phyloP scores from a whole-genome alignment of 495 filamentous ascomycete genomes.

The Apodospora peruviana region DNA sequence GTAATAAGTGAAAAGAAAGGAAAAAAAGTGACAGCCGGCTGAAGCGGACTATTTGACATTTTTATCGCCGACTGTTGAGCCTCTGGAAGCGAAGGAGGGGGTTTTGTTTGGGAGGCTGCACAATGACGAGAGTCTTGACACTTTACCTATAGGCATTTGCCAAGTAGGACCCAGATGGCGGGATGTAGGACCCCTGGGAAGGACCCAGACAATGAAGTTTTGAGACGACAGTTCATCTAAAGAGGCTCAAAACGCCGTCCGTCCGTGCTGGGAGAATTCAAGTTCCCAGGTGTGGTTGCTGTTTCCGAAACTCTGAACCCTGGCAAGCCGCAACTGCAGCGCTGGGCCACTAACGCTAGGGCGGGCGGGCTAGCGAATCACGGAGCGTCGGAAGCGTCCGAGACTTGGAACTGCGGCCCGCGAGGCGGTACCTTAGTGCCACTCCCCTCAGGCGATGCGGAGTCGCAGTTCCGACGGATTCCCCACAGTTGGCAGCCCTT shows the following conservation, averaged over 20 bases:
- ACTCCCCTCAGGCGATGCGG: conserved; percentile 31
- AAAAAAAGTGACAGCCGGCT: too few relatives aligned
- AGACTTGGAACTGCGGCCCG: conserved; percentile 31
- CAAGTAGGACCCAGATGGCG: neutral
- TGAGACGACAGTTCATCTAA: conserved; percentile 42
- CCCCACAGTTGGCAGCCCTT: conserved; percentile 6
- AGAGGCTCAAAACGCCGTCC: conserved; percentile 12
- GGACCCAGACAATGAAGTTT: conserved; percentile 45
- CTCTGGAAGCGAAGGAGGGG: neutral
- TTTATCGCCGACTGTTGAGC: neutral
- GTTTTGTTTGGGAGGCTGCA: neutral
- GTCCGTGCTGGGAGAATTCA: neutral
- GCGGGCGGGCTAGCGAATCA: conserved; percentile 5
- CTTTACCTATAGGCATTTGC: neutral
- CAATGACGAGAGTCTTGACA: neutral
- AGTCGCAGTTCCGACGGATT: conserved; percentile 24
- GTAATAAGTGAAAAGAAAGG: too few relatives aligned
- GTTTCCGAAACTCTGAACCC: neutral
- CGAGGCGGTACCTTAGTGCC: conserved; percentile 27
- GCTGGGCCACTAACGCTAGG: neutral
- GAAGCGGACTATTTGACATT: neutral
- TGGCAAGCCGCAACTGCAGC: neutral
- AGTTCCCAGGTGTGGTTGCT: neutral
- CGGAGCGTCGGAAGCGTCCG: conserved; percentile 9
- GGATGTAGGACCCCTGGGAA: neutral